Evolutionary conservation across 1,139 yeast genomes (phyloP).

Genomic region (Geotrichum armillariae): DNA sequence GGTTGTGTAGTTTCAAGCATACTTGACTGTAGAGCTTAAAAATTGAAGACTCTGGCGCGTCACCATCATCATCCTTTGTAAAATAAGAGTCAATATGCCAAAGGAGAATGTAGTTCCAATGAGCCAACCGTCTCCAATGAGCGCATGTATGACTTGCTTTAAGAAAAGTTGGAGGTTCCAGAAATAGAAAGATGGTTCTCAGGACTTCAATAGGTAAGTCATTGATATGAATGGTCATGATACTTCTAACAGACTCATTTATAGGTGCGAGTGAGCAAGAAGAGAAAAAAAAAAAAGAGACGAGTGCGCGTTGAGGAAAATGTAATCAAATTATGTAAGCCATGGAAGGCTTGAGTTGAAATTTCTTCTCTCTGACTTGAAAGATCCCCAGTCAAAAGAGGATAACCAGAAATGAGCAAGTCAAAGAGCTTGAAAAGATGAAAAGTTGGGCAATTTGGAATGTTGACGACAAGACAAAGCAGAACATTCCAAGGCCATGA

Average conservation of each 20-base stretch:
- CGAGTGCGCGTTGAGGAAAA: slow-evolving; percentile 7
- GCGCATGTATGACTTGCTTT: slow-evolving; percentile 19
- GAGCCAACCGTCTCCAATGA: slow-evolving; percentile 20
- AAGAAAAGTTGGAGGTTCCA: slow-evolving; percentile 20
- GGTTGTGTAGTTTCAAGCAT: neutral
- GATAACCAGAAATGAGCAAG: too few relatives aligned
- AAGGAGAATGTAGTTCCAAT: slow-evolving; percentile 22
- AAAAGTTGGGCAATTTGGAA: too few relatives aligned
- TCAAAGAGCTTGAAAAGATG: too few relatives aligned
- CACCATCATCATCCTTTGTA: slow-evolving; percentile 12
- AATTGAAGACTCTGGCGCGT: slow-evolving; percentile 1
- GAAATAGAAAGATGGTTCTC: slow-evolving; percentile 17
- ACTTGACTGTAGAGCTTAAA: slow-evolving; percentile 12
- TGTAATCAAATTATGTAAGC: neutral
- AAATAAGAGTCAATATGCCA: slow-evolving; percentile 20
- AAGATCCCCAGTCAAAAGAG: too few relatives aligned
- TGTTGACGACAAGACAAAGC: too few relatives aligned
- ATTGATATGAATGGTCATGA: slow-evolving; percentile 16
- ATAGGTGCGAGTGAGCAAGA: neutral
- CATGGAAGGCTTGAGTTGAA: too few relatives aligned
- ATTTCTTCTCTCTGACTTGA: too few relatives aligned
- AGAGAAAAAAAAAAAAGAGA: neutral
- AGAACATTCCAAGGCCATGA: too few relatives aligned
- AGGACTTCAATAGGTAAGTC: slow-evolving; percentile 24
- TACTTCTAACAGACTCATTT: slow-evolving; percentile 4